phyloP scores from a whole-genome alignment of 805 yeast genomes.

The Tetrapisispora fleetii region DNA sequence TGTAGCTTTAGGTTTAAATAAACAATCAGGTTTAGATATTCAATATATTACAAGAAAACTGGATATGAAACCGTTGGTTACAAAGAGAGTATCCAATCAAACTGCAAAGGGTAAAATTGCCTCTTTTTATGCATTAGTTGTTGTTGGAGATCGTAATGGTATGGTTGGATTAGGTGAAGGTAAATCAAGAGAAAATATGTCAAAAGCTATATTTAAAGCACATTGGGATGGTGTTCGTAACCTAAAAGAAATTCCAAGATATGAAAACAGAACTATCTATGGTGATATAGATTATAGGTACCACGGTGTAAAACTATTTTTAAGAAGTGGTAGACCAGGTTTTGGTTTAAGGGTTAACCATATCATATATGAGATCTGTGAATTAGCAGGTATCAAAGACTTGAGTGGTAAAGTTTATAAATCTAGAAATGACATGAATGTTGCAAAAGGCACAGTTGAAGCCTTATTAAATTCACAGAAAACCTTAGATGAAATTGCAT shows the following conservation, averaged over 20 bases:
- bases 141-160: conserved; percentile 89
- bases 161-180: conserved; percentile 95
- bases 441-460: conserved; percentile 79
- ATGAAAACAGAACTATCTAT: conserved; percentile 82
- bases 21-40: conserved; percentile 57
- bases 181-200: conserved; percentile 67
- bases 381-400: conserved; percentile 89
- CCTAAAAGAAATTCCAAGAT: conserved; percentile 69
- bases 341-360: conserved; percentile 89
- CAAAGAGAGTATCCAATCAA: conserved; percentile 81
- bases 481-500: conserved; percentile 78
- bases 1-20: conserved; percentile 45
- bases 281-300: conserved; percentile 75
- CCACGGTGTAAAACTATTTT: conserved; percentile 75
- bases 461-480: conserved; percentile 67
- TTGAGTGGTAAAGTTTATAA: conserved; percentile 84
- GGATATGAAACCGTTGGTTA: conserved; percentile 53
- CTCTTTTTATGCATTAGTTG: conserved; percentile 71
- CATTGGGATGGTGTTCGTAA: conserved; percentile 91
- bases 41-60: conserved; percentile 47
- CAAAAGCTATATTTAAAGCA: conserved; percentile 71
- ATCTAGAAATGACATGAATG: conserved; percentile 91
- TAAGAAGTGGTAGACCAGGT: conserved; percentile 87
- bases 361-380: conserved; percentile 81
- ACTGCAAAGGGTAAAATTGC: conserved; percentile 87